A percentile compares a stretch with the other conserved stretches of the same genome.
Conservation (phyloP, 2,329 filamentous ascomycete genomes). For the Nemania bipapillata region DNA sequence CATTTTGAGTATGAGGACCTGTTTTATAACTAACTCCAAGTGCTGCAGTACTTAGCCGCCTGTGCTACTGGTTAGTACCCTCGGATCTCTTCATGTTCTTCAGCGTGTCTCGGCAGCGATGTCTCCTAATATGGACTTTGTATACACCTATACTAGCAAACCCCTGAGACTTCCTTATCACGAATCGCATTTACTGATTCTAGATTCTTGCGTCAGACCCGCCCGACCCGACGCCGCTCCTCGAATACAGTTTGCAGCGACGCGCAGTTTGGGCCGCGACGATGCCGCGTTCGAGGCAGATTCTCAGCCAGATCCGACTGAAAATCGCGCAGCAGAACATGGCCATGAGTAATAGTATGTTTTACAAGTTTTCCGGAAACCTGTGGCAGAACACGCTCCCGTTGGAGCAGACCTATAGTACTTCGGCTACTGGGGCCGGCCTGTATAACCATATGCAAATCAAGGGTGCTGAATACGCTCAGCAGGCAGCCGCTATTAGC, state of each 20-base stretch:
- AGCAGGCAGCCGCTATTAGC: conserved; percentile 21
- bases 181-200: neutral
- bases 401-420: conserved; percentile 10
- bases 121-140: neutral
- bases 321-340: conserved; percentile 6
- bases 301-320: conserved; percentile 1
- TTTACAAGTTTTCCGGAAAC: conserved; percentile 19
- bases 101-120: neutral
- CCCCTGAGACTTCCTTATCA: neutral
- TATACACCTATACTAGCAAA: neutral
- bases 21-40: neutral
- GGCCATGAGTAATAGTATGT: conserved; percentile 16
- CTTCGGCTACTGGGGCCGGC: conserved; percentile 16
- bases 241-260: conserved; percentile 29
- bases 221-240: conserved; percentile 22
- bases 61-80: conserved; percentile 8
- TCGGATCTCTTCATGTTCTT: neutral
- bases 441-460: conserved; percentile 32
- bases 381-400: conserved; percentile 21
- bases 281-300: conserved; percentile 24
- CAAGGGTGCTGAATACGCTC: conserved; percentile 28
- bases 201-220: conserved; percentile 7
- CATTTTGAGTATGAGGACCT: neutral
- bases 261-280: conserved; percentile 30
- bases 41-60: conserved; percentile 20